A percentile compares a stretch with the other conserved stretches of the same genome.
Evolutionary conservation across 306 rosid species (phyloP).

Genomic region (cucumber (Cucumis sativus)): Cucumber_9930_V3 NC_026660.2:9140001-9140500

Average conservation of each 20-base stretch:
- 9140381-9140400: neutral
- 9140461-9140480: conserved; percentile 7
- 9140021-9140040: no score
- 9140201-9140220: neutral
- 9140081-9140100: neutral
- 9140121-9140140: neutral
- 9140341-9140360: neutral
- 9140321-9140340: neutral
- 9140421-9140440: conserved; percentile 1
- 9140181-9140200: neutral
- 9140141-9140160: neutral
- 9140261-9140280: neutral
- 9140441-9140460: conserved; percentile 3
- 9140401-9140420: conserved; percentile 1
- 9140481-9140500: no score
- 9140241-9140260: neutral
- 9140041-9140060: no score
- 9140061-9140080: neutral
- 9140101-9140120: neutral
- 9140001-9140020: no score
- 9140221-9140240: neutral
- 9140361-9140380: neutral
- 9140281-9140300: neutral
- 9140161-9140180: neutral
- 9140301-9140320: neutral